Percentiles rank a stretch among this genome's conserved stretches.
These are phyloP conservation scores for Elaeagnus macrophylla DNA, from an alignment of 306 rosid species.

Conservation along the genomic window DNA sequence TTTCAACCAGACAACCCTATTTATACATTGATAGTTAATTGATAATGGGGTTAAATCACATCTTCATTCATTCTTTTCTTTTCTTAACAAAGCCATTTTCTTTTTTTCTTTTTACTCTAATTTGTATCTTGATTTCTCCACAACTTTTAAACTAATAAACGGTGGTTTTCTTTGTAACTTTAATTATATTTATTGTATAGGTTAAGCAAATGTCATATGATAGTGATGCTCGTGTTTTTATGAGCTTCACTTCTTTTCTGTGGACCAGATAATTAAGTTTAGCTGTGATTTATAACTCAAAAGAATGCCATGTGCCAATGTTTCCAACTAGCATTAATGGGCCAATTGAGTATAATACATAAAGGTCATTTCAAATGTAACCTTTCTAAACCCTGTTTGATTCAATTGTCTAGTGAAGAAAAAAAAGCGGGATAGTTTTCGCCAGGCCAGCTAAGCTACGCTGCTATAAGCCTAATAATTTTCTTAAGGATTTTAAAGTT, in stretches of 20 bases:
- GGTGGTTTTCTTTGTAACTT: slow-evolving; percentile 4
- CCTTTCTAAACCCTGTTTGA: slow-evolving; percentile 24
- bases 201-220: slow-evolving; percentile 46
- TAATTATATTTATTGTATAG: slow-evolving; percentile 28
- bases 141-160: slow-evolving; percentile 8
- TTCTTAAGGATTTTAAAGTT: too few species aligned
- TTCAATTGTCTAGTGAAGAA: too few species aligned
- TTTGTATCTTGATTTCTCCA: slow-evolving; percentile 1
- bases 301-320: slow-evolving; percentile 79
- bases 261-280: slow-evolving; percentile 42
- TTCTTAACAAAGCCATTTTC: slow-evolving; percentile 27
- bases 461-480: too few species aligned
- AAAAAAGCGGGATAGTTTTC: too few species aligned
- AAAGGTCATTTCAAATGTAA: slow-evolving; percentile 44
- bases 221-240: slow-evolving; percentile 41
- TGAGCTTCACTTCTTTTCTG: slow-evolving; percentile 43
- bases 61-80: slow-evolving; percentile 18
- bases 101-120: not conserved
- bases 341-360: slow-evolving; percentile 47
- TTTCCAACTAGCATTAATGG: slow-evolving; percentile 49
- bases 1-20: slow-evolving; percentile 59
- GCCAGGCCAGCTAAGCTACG: too few species aligned
- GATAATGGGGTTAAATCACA: slow-evolving; percentile 1
- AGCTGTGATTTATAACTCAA: slow-evolving; percentile 43
- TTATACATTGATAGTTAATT: slow-evolving; percentile 32